Evolutionary conservation across 108 stramenopile species (phyloP).

Genomic region (Nitzschia inconspicua): DNA sequence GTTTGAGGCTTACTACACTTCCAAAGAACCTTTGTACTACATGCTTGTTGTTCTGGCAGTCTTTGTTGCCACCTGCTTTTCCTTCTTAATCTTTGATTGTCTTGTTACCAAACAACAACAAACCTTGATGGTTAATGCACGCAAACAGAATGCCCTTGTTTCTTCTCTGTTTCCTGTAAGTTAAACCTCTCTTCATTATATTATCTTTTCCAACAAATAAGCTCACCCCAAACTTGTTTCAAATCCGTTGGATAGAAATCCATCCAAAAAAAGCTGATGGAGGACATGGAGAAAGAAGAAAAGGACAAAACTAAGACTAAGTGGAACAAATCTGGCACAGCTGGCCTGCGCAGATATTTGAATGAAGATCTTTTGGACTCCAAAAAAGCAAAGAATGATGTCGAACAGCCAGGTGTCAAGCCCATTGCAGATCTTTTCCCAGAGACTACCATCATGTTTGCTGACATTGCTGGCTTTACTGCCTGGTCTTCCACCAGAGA

Average conservation of each 20-base stretch:
- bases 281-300: not conserved
- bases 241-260: no score
- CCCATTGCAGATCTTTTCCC: slow-evolving; percentile 29
- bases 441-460: slow-evolving; percentile 23
- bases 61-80: not conserved
- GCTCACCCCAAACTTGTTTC: no score
- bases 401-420: no score
- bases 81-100: not conserved
- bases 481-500: slow-evolving; percentile 10
- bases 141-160: slow-evolving; percentile 16
- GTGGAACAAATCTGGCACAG: not conserved
- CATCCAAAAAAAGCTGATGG: slow-evolving; percentile 7
- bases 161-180: slow-evolving; percentile 20
- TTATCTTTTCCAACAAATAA: no score
- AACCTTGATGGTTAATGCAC: not conserved
- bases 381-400: no score
- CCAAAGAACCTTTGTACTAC: no score
- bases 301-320: not conserved
- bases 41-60: not conserved
- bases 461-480: slow-evolving; percentile 21
- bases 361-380: not conserved
- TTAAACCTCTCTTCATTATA: no score
- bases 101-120: not conserved
- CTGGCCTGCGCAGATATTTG: no score
- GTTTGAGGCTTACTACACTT: no score